These are phyloP conservation scores for Geum urbanum DNA, from an alignment of 306 rosid genomes.

Conservation along the genomic window DNA sequence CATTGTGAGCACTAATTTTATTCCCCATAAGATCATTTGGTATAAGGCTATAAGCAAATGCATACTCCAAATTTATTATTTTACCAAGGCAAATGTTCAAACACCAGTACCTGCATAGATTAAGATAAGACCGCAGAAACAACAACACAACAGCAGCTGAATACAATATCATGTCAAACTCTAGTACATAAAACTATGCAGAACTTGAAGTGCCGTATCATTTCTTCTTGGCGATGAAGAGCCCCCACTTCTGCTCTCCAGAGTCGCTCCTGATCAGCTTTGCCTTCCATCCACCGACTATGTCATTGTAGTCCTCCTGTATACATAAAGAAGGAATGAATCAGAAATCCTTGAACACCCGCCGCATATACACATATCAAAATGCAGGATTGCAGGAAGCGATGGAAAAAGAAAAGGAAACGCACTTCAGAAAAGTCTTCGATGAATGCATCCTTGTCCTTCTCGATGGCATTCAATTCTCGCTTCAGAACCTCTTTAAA, in stretches of 20 bases:
- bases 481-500: constrained; percentile 53
- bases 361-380: no score
- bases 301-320: constrained; percentile 45
- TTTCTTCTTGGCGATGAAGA: constrained; percentile 64
- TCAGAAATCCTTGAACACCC: constrained; percentile 4
- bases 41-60: not conserved
- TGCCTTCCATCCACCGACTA: constrained; percentile 48
- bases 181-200: not conserved
- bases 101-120: constrained; percentile 3
- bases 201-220: constrained; percentile 25
- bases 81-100: not conserved
- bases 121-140: not conserved
- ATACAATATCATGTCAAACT: not conserved
- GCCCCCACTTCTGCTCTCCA: constrained; percentile 51
- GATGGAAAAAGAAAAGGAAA: constrained; percentile 13
- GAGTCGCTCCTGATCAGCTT: constrained; percentile 37
- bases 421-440: constrained; percentile 64
- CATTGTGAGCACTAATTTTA: no score
- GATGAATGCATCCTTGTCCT: constrained; percentile 55
- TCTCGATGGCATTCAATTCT: constrained; percentile 64
- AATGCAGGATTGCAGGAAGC: not conserved
- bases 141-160: constrained; percentile 2
- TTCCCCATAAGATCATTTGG: no score
- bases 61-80: constrained; percentile 5
- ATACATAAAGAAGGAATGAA: not conserved